Percentiles rank a stretch among this genome's conserved stretches.
Conservation (phyloP, 2,329 filamentous ascomycete species). For the Phyllosticta capitalensis region DNA sequence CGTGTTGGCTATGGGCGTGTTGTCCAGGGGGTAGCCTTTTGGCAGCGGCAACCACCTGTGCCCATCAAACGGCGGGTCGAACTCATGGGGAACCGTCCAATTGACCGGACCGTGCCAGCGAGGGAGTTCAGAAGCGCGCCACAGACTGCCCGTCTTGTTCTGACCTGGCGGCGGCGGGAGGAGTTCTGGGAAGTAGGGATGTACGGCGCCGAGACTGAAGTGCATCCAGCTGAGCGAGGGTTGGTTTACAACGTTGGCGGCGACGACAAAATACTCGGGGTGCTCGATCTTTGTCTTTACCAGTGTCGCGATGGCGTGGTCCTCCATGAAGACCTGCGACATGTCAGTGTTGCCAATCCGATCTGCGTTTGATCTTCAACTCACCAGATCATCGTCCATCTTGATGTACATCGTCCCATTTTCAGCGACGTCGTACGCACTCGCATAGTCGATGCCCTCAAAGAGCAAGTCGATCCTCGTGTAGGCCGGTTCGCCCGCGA, state of each 20-base stretch:
- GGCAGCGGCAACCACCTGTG: constrained; percentile 45
- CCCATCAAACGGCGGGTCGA: constrained; percentile 28
- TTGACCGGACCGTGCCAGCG: constrained; percentile 20
- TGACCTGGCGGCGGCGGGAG: constrained; percentile 14
- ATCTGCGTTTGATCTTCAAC: neutral
- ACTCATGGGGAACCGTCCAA: constrained; percentile 15
- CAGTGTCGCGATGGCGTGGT: constrained; percentile 43
- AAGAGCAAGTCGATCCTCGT: constrained; percentile 12
- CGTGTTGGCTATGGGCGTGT: constrained; percentile 39
- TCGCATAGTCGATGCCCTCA: constrained; percentile 14
- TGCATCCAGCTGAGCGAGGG: constrained; percentile 47
- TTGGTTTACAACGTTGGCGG: constrained; percentile 49
- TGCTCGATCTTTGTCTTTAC: constrained; percentile 44
- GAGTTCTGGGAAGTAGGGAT: constrained; percentile 45
- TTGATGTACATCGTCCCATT: constrained; percentile 31
- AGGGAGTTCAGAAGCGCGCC: constrained; percentile 34
- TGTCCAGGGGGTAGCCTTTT: constrained; percentile 32
- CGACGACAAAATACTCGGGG: constrained; percentile 43
- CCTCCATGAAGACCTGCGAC: constrained; percentile 29
- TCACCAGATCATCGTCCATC: constrained; percentile 34
- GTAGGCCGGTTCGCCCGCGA: constrained; percentile 25
- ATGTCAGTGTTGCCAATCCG: neutral
- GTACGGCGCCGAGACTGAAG: constrained; percentile 42
- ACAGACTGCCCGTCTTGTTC: constrained; percentile 20
- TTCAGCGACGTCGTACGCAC: constrained; percentile 14